phyloP scores from a whole-genome alignment of 306 rosid species.

The Dalbergia cochinchinensis region DNA sequence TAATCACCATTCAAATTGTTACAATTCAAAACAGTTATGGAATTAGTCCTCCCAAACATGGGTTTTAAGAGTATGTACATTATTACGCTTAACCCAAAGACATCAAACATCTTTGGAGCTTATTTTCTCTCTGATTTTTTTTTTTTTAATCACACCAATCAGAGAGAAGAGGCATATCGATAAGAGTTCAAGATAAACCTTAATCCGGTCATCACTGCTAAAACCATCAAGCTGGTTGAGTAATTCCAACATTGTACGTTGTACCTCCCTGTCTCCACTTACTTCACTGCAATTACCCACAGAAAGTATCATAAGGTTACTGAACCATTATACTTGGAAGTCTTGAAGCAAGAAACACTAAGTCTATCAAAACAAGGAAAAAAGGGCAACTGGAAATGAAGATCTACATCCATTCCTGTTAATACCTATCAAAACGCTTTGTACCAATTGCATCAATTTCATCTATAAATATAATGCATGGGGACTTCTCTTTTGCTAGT shows the following conservation, averaged over 20 bases:
- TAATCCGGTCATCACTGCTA: conserved; percentile 90
- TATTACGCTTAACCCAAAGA: conserved; percentile 5
- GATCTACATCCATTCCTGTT: conserved; percentile 22
- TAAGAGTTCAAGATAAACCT: conserved; percentile 60
- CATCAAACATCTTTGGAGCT: background rate
- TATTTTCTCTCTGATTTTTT: too few relatives aligned
- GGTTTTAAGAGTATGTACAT: background rate
- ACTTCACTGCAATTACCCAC: conserved; percentile 74
- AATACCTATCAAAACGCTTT: conserved; percentile 96
- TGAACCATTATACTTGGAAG: conserved; percentile 22
- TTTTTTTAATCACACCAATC: background rate
- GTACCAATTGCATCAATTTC: conserved; percentile 99
- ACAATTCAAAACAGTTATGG: background rate
- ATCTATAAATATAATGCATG: conserved; percentile 96
- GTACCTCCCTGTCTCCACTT: conserved; percentile 98
- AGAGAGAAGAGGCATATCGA: conserved; percentile 9
- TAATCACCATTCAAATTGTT: background rate
- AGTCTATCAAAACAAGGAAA: background rate
- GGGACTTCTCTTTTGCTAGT: conserved; percentile 97
- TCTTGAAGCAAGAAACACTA: background rate
- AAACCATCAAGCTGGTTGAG: conserved; percentile 98
- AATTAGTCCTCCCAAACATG: background rate
- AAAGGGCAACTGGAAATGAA: background rate
- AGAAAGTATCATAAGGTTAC: conserved; percentile 43
- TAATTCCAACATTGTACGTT: conserved; percentile 93